These are phyloP conservation scores for Iris pallida DNA, from an alignment of 116 monocot species.

Conservation along the genomic window DNA sequence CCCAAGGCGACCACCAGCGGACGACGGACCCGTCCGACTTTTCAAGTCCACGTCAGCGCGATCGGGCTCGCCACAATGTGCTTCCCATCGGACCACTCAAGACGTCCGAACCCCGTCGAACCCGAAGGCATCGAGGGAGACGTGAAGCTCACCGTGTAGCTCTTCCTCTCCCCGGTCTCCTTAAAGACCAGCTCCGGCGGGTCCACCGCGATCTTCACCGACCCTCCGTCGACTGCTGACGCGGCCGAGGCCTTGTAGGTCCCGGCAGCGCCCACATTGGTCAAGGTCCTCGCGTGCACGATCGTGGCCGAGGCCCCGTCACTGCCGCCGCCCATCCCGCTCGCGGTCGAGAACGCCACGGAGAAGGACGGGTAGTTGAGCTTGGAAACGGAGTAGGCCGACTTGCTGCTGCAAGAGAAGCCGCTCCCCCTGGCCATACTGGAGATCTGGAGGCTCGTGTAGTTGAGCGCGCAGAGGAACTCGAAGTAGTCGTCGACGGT, in stretches of 20 bases:
- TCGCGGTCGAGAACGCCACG: conserved; percentile 39
- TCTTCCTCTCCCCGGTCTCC: conserved; percentile 56
- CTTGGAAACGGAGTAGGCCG: conserved; percentile 17
- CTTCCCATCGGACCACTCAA: conserved; percentile 84
- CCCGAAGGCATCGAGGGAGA: conserved; percentile 48
- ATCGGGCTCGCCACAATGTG: conserved; percentile 83
- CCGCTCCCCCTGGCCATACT: conserved; percentile 18
- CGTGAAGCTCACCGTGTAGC: conserved; percentile 61
- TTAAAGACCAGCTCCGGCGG: conserved; percentile 55
- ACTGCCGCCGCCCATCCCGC: conserved; percentile 10
- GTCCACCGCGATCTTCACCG: conserved; percentile 48
- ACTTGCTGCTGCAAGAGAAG: conserved; percentile 20
- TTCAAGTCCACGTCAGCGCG: conserved; percentile 71
- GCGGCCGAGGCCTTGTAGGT: conserved; percentile 56
- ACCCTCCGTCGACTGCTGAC: conserved; percentile 7
- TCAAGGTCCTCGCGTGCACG: conserved; percentile 56
- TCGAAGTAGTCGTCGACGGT: conserved; percentile 23
- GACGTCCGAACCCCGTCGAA: conserved; percentile 43
- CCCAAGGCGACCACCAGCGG: too few relatives aligned
- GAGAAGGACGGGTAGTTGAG: conserved; percentile 58
- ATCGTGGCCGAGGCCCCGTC: conserved; percentile 16
- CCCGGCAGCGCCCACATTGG: conserved; percentile 66
- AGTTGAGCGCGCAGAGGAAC: conserved; percentile 36
- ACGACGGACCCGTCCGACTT: too few relatives aligned
- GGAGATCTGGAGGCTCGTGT: conserved; percentile 36